Base-by-base conservation (phyloP, 2,329 filamentous ascomycete genomes). In the Raffaelea deltoideospora region DNA sequence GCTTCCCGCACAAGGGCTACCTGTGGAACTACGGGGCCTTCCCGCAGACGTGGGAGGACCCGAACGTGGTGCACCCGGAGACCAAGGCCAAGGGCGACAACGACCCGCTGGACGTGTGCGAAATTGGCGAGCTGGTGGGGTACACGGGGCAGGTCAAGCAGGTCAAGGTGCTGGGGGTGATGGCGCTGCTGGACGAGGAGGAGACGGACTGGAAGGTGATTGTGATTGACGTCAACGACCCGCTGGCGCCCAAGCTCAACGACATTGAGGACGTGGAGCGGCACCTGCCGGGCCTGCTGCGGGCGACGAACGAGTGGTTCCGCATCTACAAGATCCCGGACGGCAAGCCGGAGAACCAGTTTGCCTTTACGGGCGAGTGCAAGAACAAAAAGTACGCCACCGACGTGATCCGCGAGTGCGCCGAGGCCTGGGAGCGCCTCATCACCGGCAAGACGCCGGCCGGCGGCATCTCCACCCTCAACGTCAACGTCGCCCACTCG, bases 181-280 rank as follows among this genome's bases (percentile, higher is more conserved):
- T 98, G 90, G 90, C 90, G 50, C 77, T 98, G 49, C 83, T 98
- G 47, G 90, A 98, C 54, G 90, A 98, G 76, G 90, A 92, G 63
- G 90, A 98, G 79, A 98, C 90, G 47, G 90, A 98, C 76, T 98
- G 90, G 90, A 98, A 98, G 79, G 85, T 98, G 68, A 96, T 98
- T 53, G 90, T 96, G 64, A 93, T 98, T 57, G 90, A 98, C 59
- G 67, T 95, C 60, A 94, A 96, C 67, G 90, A 98, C 68, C 88
- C 90, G 49, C 73, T 98, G 47, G 90, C 90, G 39, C 65, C 83
- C 56, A 94, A 94, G 76, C 81, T 98, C 58, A 88, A 98, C 68
- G 88, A 96, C 61, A 79, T 96, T 46, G 90, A 96, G 75, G 90
- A 98, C 58, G 90, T 98, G 50, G 90, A 98, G 76, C 80, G 88